phyloP scores from a whole-genome alignment of 164 flowering plant species.

The Tinospora cordifolia region DNA sequence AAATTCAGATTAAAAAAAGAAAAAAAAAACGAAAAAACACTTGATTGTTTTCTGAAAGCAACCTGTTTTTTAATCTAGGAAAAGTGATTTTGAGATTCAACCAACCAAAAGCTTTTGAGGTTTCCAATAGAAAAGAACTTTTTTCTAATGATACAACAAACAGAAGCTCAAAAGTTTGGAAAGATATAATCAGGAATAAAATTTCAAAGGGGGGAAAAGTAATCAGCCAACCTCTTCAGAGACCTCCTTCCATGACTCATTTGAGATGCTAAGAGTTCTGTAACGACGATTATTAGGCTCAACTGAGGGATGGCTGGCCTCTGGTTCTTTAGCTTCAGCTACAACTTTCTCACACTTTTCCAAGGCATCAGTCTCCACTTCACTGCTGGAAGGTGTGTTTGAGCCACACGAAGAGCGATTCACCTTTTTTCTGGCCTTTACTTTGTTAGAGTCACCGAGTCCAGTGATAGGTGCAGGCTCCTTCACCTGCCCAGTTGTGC shows the following conservation, averaged over 20 bases:
- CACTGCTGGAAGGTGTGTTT: conserved; percentile 83
- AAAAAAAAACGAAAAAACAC: too few relatives aligned
- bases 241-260: conserved; percentile 88
- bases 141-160: too few relatives aligned
- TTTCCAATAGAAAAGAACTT: too few relatives aligned
- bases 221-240: conserved; percentile 65
- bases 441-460: conserved; percentile 36
- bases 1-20: too few relatives aligned
- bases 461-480: conserved; percentile 24
- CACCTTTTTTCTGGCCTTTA: conserved; percentile 46
- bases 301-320: conserved; percentile 27
- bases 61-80: too few relatives aligned
- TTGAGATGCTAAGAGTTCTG: conserved; percentile 36
- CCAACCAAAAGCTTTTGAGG: too few relatives aligned
- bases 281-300: conserved; percentile 48
- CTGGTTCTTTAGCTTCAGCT: conserved; percentile 44
- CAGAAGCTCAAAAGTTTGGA: background rate
- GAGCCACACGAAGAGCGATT: conserved; percentile 95
- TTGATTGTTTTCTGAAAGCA: too few relatives aligned
- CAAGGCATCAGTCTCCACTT: conserved; percentile 60
- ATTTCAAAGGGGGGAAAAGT: background rate
- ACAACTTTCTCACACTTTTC: conserved; percentile 46
- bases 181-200: background rate
- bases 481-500: conserved; percentile 28
- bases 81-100: too few relatives aligned